Conservation (phyloP, 495 filamentous ascomycete species). For the Annulohypoxylon bovei region DNA sequence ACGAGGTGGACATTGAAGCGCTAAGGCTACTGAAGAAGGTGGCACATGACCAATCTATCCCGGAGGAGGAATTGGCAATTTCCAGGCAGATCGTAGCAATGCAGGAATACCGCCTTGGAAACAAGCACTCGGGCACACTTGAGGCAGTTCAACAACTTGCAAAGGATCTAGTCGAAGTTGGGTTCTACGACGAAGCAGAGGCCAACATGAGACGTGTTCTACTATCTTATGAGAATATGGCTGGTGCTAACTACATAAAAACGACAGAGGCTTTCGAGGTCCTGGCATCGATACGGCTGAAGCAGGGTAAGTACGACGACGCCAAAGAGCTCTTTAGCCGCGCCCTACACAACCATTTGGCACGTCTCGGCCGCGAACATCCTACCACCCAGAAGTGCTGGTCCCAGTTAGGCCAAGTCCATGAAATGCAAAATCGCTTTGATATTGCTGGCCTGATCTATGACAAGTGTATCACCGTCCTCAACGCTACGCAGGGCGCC, state of each 20-base stretch:
- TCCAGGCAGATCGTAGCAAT: background rate
- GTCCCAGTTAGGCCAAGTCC: slow-evolving; percentile 1
- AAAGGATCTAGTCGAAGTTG: background rate
- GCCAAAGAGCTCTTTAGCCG: background rate
- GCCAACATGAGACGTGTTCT: slow-evolving; percentile 8
- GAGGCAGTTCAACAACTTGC: slow-evolving; percentile 1
- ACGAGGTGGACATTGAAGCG: background rate
- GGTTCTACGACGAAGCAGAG: slow-evolving; percentile 9
- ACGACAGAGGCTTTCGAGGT: background rate
- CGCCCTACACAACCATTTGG: background rate
- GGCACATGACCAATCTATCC: background rate
- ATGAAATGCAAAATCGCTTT: background rate
- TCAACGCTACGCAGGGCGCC: background rate
- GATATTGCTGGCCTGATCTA: background rate
- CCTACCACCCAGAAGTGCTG: slow-evolving; percentile 6
- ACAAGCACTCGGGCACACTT: background rate
- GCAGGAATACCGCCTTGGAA: slow-evolving; percentile 6
- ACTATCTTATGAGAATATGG: slow-evolving; percentile 3
- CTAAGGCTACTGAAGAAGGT: background rate
- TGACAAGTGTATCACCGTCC: background rate
- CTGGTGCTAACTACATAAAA: background rate
- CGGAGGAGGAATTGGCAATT: background rate
- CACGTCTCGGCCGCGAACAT: slow-evolving; percentile 5
- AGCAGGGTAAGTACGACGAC: slow-evolving; percentile 10
- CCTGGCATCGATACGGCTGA: background rate